Evolutionary conservation across 495 filamentous ascomycete genomes (phyloP), one percentile per base, ranked within the genome.

Genomic region (Schizothecium vesticola): DNA sequence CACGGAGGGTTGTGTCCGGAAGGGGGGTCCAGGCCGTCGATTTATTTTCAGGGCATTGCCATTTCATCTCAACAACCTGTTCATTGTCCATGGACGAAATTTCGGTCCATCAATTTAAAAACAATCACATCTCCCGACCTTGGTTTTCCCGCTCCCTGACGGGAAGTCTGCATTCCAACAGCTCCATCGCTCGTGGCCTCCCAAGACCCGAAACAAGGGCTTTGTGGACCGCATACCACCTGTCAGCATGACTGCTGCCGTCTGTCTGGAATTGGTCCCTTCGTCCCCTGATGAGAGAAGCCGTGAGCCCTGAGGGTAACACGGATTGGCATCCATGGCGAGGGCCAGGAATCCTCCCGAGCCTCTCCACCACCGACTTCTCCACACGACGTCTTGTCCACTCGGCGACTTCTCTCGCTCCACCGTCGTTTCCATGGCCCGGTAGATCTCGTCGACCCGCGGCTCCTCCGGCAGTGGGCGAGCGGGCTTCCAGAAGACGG

Each of bases 401-500:
- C 61, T 64, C 31, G 43, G 19, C 43, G 43, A 51, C 43, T 23
- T 43, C 31, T 63, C 3, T 51, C 19, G 12, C 19, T 55, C 60
- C 9, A 23, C 60, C 43, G 43, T n/a, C 43, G 19, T 51, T 51
- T 19, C 43, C 43, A 19, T 51, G 16, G 43, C 43, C 43, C 43
- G 43, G 43, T 51, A 51, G 43, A 51, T 51, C 43, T 51, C 19
- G 43, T n/a, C 43, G 16, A 51, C 43, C 61, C 61, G 61, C 61
- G 61, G 43, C 24, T 31, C 10, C 26, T 36, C 61, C 61, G 61
- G 43, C 61, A 22, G 31, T 21, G 3, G 29, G 23, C 12, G 43
- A 16, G n/a, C 7, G 29, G 63, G 63, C 43, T 65, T 65, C 63
- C 63, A 65, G 63, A 63, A 56, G 16, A 55, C 23, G 51, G 61